Evolutionary conservation across 2,329 filamentous ascomycete genomes (phyloP), one percentile per base, ranked within the genome.

Genomic region (Daldinia sp.): DNA sequence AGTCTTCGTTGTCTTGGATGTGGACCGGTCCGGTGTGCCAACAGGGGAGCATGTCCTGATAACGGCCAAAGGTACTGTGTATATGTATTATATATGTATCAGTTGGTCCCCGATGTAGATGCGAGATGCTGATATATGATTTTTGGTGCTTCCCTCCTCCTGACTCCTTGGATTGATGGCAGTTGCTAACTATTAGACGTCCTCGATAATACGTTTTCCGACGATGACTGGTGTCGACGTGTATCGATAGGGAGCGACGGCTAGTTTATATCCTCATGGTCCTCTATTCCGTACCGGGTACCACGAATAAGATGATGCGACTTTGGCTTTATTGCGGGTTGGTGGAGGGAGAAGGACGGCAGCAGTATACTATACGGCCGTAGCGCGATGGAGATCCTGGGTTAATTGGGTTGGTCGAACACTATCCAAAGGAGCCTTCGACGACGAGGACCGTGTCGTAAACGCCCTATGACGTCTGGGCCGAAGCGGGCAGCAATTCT

Each of bases 51-150:
- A 37, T 39, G 35, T 21, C 29, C 58, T 35, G 37, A 27, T 35
- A 35, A 43, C 21, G 30, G 15, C 29, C 30, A 9, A 13, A 41
- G 32, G 37, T 54, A 27, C 50, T 32, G 32, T 35, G 15, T 54
- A 57, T 62, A 62, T 62, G 17, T 43, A 29, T 60, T 54, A 57
- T 62, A 62, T 62, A 21, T 43, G 32, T 60, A 37, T 25, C 43
- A 43, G 50, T 52, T 17, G 32, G 21, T 25, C 29, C 47, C 47
- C 29, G 3, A 19, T 32, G 39, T 25, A 15, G 5, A 8, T 41
- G 37, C 19, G n/a, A 15, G 5, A 8, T 41, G 37, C 19, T 43
- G 21, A 25, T 21, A 7, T 11, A 25, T 13, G 21, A 11, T 13
- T 25, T 13, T 3, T 43, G 21, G 6, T 25, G 21, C n/a, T 25